Conservation (phyloP, 2,329 filamentous ascomycete genomes). For the Claviceps purpurea region DNA sequence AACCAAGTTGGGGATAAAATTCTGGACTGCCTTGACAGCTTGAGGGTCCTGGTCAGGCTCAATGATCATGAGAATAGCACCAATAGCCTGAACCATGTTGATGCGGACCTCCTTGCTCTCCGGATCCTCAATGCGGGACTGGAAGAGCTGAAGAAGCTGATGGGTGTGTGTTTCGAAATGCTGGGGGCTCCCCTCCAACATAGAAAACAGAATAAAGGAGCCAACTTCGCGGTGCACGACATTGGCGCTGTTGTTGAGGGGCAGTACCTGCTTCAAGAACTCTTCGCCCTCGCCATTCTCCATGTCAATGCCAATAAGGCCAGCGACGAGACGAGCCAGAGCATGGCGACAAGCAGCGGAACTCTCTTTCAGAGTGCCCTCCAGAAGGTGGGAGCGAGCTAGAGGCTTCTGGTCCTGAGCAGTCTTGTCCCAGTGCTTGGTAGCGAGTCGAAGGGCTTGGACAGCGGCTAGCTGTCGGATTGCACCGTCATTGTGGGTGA, state of each 20-base stretch:
- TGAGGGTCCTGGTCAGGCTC: constrained; percentile 75
- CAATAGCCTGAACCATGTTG: constrained; percentile 85
- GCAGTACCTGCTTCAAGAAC: constrained; percentile 64
- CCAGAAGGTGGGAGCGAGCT: constrained; percentile 70
- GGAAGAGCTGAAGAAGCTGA: constrained; percentile 72
- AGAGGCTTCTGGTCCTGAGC: constrained; percentile 62
- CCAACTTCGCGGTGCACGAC: constrained; percentile 78
- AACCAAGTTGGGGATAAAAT: constrained; percentile 77
- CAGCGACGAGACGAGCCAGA: constrained; percentile 74
- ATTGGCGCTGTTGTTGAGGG: constrained; percentile 61
- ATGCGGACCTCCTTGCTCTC: constrained; percentile 86
- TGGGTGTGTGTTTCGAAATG: constrained; percentile 69
- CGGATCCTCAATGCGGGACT: constrained; percentile 75
- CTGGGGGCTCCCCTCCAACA: constrained; percentile 77
- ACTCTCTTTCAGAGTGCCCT: constrained; percentile 70
- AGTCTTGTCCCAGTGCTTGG: constrained; percentile 74
- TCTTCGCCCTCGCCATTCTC: constrained; percentile 62
- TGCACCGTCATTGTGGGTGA: constrained; percentile 57
- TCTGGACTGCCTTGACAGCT: constrained; percentile 62
- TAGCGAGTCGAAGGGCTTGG: constrained; percentile 69
- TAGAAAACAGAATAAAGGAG: constrained; percentile 83
- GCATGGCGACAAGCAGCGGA: constrained; percentile 70
- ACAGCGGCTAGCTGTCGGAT: constrained; percentile 85
- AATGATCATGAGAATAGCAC: constrained; percentile 74
- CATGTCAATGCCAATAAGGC: constrained; percentile 75